phyloP scores from a whole-genome alignment of 345 rosid species.

The Acer negundo region DNA sequence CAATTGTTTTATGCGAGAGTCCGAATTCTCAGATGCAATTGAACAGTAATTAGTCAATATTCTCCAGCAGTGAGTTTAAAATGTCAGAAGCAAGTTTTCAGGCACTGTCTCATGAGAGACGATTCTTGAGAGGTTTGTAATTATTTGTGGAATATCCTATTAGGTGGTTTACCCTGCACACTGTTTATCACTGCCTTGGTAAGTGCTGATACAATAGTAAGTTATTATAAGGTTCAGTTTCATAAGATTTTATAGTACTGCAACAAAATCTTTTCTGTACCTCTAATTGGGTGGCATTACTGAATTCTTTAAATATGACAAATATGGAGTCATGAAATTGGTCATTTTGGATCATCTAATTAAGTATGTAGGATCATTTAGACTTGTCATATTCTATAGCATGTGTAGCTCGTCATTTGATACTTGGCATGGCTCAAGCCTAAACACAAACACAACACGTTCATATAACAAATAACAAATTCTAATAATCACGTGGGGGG shows the following conservation, averaged over 20 bases:
- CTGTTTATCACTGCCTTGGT: not conserved
- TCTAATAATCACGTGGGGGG: too few relatives aligned
- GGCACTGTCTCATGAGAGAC: too few relatives aligned
- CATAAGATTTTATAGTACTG: not conserved
- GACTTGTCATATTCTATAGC: not conserved
- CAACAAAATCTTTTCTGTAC: not conserved
- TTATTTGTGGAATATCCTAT: not conserved
- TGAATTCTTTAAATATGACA: not conserved
- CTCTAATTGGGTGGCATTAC: constrained; percentile 2
- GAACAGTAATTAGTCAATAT: not conserved
- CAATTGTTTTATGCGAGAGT: not conserved
- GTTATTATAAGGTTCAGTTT: not conserved
- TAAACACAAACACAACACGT: not conserved
- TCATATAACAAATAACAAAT: not conserved
- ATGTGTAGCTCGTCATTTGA: not conserved
- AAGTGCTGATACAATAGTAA: not conserved
- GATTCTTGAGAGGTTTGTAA: not conserved
- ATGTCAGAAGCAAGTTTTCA: not conserved
- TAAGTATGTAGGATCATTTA: not conserved
- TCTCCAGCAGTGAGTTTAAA: not conserved
- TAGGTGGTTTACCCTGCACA: not conserved
- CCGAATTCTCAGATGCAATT: not conserved
- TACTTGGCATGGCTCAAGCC: not conserved
- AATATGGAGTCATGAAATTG: not conserved
- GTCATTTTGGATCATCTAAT: not conserved